These are phyloP conservation scores for Aspergillus sp. DNA, from an alignment of 2,329 filamentous ascomycete species.

Conservation along the genomic window DNA sequence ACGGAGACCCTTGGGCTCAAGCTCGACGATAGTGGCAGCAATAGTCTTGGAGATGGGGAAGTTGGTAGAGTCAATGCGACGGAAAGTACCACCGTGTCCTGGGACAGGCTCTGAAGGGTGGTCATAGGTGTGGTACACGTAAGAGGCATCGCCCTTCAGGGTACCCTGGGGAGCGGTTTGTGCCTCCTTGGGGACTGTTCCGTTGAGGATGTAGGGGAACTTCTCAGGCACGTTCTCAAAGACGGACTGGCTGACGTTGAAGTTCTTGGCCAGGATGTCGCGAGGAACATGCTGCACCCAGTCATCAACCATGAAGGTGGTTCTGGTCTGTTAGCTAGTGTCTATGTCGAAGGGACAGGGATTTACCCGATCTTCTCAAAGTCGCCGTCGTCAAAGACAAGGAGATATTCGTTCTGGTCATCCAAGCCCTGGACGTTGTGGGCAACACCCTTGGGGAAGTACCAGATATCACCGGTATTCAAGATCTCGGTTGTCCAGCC, in stretches of 20 bases:
- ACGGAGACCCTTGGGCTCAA: conserved; percentile 63
- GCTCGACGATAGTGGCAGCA: conserved; percentile 62
- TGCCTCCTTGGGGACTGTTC: conserved; percentile 47
- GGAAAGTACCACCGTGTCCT: conserved; percentile 57
- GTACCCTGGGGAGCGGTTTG: conserved; percentile 50
- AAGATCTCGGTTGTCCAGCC: conserved; percentile 53
- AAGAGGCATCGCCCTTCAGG: conserved; percentile 59
- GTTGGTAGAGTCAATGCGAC: conserved; percentile 66
- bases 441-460: conserved; percentile 65
- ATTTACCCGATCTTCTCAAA: conserved; percentile 62
- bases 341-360: background rate
- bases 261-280: conserved; percentile 65
- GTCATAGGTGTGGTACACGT: conserved; percentile 60
- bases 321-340: conserved; percentile 40
- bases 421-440: conserved; percentile 63
- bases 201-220: conserved; percentile 64
- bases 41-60: conserved; percentile 67
- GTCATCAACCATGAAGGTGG: conserved; percentile 70
- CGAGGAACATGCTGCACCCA: conserved; percentile 65
- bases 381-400: conserved; percentile 66
- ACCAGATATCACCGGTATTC: conserved; percentile 61
- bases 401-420: conserved; percentile 66
- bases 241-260: conserved; percentile 60
- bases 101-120: conserved; percentile 59
- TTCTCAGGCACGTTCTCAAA: conserved; percentile 59